phyloP scores from a whole-genome alignment of 345 rosid genomes.

The Linum tenue region DNA sequence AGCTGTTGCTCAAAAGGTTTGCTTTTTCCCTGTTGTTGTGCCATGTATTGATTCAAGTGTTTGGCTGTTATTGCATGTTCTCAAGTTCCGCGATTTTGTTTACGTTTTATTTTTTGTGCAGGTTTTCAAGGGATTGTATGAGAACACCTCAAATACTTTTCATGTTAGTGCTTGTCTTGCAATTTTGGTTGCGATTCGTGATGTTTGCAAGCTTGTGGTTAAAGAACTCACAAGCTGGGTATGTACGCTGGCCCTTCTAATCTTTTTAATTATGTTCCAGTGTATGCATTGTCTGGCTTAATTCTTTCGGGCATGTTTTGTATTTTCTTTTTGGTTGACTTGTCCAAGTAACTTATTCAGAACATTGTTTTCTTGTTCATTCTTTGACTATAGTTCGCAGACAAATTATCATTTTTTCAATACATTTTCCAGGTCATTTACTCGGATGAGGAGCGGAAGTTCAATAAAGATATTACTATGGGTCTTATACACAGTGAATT shows the following conservation, averaged over 20 bases:
- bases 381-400: not conserved
- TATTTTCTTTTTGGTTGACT: not conserved
- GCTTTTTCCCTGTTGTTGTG: not conserved
- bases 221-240: constrained; percentile 99
- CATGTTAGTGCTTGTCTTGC: constrained; percentile 73
- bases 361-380: not conserved
- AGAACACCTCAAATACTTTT: constrained; percentile 64
- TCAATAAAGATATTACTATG: constrained; percentile 77
- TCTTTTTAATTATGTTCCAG: not conserved
- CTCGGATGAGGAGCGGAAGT: constrained; percentile 89
- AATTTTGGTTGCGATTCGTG: constrained; percentile 81
- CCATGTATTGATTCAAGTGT: not conserved
- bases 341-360: not conserved
- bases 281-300: not conserved
- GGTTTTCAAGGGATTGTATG: constrained; percentile 89
- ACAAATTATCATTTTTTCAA: not conserved
- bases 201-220: constrained; percentile 86
- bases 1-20: constrained; percentile 91
- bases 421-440: constrained; percentile 61
- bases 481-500: constrained; percentile 80
- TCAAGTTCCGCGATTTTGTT: not conserved
- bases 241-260: constrained; percentile 23
- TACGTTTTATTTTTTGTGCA: constrained; percentile 16
- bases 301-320: not conserved
- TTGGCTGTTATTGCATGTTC: not conserved